These are phyloP conservation scores for Volutella citrinella DNA, from an alignment of 2,329 filamentous ascomycete genomes.

Conservation along the genomic window DNA sequence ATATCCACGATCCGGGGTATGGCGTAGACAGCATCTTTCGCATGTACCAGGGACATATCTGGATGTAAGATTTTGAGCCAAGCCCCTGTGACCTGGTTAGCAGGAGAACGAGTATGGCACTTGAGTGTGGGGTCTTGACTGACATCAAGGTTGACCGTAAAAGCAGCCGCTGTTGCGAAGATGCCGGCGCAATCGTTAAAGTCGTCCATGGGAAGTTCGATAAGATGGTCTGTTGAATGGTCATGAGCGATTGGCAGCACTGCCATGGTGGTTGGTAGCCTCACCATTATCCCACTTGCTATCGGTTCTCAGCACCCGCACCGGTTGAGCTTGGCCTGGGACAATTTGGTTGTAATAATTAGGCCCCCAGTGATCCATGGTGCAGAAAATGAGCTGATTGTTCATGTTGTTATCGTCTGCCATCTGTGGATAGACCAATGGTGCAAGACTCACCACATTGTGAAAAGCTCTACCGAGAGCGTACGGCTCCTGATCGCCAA, in stretches of 20 bases:
- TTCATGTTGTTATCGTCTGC: neutral
- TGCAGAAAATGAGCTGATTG: slow-evolving; percentile 1
- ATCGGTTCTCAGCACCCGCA: neutral
- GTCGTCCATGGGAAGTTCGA: neutral
- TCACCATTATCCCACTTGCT: neutral
- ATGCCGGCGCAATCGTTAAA: neutral
- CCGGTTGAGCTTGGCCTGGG: neutral
- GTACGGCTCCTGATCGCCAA: neutral
- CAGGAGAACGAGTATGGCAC: neutral
- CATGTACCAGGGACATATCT: slow-evolving; percentile 2
- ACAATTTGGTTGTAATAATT: neutral
- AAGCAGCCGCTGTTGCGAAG: neutral
- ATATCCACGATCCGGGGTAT: slow-evolving; percentile 1
- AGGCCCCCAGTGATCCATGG: neutral
- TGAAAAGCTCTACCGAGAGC: neutral
- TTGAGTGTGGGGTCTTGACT: neutral
- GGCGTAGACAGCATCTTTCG: neutral
- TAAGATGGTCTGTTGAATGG: neutral
- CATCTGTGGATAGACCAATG: neutral
- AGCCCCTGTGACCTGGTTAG: neutral
- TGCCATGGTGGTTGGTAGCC: neutral
- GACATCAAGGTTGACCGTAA: neutral
- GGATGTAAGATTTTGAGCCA: neutral
- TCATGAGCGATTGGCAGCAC: too few relatives aligned
- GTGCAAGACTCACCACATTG: slow-evolving; percentile 1